Evolutionary conservation across 2,329 filamentous ascomycete species (phyloP).

Genomic region (Hypoxylon sp.): DNA sequence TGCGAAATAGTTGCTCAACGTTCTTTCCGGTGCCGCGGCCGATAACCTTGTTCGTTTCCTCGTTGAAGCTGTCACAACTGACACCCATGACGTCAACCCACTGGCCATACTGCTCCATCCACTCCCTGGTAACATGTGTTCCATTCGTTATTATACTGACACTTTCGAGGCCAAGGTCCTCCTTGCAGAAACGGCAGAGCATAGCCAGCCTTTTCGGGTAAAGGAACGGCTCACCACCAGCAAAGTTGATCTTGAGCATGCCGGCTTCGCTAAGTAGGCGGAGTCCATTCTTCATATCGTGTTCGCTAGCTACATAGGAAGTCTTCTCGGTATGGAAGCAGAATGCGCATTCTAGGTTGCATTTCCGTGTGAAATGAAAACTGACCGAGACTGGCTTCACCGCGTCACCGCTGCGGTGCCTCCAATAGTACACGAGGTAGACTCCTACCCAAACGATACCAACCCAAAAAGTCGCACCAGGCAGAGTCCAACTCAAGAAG

Average conservation of each 20-base stretch:
- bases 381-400: slow-evolving; percentile 60
- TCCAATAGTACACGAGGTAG: slow-evolving; percentile 14
- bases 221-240: slow-evolving; percentile 69
- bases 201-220: slow-evolving; percentile 61
- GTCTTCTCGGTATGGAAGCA: slow-evolving; percentile 71
- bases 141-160: slow-evolving; percentile 70
- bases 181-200: slow-evolving; percentile 64
- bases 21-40: slow-evolving; percentile 66
- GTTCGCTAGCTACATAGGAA: slow-evolving; percentile 60
- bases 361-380: slow-evolving; percentile 63
- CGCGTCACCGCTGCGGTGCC: background rate
- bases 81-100: slow-evolving; percentile 69
- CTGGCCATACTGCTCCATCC: slow-evolving; percentile 59
- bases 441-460: background rate
- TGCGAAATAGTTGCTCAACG: slow-evolving; percentile 60
- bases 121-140: slow-evolving; percentile 61
- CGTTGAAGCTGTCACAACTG: slow-evolving; percentile 69
- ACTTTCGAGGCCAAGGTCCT: slow-evolving; percentile 64
- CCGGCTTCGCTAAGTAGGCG: slow-evolving; percentile 63
- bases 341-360: slow-evolving; percentile 66
- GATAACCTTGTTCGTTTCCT: slow-evolving; percentile 65
- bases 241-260: slow-evolving; percentile 70
- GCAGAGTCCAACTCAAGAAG: background rate
- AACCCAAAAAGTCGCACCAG: background rate
- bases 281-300: slow-evolving; percentile 62